Evolutionary conservation across 345 rosid genomes (phyloP).

Genomic region (Aegle marmelos): DNA sequence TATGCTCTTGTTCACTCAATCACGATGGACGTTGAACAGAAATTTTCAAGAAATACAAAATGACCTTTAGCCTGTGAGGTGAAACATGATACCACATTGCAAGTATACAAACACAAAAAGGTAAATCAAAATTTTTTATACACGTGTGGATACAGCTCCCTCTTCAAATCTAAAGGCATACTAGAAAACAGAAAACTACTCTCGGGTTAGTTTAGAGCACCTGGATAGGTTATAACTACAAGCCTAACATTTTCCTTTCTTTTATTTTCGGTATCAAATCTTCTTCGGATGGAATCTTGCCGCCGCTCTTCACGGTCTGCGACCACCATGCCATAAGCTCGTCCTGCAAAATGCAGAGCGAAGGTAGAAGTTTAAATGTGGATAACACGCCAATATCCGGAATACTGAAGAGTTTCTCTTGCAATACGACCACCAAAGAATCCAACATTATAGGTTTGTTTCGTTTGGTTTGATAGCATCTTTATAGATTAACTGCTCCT

Average conservation of each 20-base stretch:
- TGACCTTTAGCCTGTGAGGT: background rate
- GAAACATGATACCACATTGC: background rate
- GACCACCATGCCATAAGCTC: conserved; percentile 86
- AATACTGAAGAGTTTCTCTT: background rate
- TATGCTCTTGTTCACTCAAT: background rate
- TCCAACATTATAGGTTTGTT: too few relatives aligned
- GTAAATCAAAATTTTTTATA: background rate
- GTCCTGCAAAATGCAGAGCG: conserved; percentile 40
- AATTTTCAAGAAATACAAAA: background rate
- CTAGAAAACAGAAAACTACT: background rate
- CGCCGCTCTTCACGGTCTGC: conserved; percentile 27
- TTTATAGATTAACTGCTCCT: background rate
- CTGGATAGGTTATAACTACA: conserved; percentile 20
- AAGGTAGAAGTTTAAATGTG: background rate
- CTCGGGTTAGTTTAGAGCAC: background rate
- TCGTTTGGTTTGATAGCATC: too few relatives aligned
- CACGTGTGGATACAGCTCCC: background rate
- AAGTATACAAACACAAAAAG: background rate
- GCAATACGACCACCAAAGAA: too few relatives aligned
- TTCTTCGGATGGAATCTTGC: conserved; percentile 48
- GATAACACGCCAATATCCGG: background rate
- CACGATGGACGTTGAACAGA: background rate
- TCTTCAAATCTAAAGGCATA: background rate
- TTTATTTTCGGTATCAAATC: conserved; percentile 49
- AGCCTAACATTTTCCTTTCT: conserved; percentile 56